phyloP scores from a whole-genome alignment of 169 alveolate genomes.

The Theileria parva region DNA sequence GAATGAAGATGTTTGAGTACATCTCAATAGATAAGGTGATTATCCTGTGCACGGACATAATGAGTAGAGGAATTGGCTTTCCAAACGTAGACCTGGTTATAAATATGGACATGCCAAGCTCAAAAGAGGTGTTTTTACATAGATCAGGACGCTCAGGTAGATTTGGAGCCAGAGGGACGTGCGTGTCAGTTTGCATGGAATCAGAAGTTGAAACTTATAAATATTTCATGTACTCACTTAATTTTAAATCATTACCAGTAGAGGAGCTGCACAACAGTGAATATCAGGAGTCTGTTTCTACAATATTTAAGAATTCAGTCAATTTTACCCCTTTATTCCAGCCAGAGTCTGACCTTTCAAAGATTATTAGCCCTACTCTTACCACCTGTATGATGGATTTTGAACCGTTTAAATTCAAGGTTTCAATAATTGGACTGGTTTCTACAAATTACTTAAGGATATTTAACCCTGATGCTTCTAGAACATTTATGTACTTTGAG shows the following conservation, averaged over 20 bases:
- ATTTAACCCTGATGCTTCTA: neutral
- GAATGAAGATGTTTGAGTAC: conserved; percentile 43
- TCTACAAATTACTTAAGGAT: neutral
- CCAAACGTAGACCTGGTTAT: conserved; percentile 85
- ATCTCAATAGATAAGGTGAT: conserved; percentile 62
- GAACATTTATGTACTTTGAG: neutral
- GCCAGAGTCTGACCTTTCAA: neutral
- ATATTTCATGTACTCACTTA: conserved; percentile 46
- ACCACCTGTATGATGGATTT: neutral
- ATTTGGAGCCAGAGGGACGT: conserved; percentile 81
- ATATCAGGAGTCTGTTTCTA: neutral
- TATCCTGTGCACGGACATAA: conserved; percentile 87
- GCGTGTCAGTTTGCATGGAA: conserved; percentile 75
- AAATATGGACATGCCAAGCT: conserved; percentile 84
- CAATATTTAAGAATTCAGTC: neutral
- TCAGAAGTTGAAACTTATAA: conserved; percentile 58
- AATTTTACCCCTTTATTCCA: neutral
- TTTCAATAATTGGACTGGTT: neutral
- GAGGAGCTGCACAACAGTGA: conserved; percentile 12
- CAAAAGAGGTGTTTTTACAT: conserved; percentile 84
- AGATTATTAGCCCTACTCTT: neutral
- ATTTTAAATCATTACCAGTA: conserved; percentile 32
- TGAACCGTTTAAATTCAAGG: neutral
- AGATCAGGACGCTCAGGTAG: conserved; percentile 89
- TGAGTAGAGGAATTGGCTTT: conserved; percentile 88